phyloP scores from a whole-genome alignment of 495 filamentous ascomycete genomes.

The Evernia prunastri region DNA sequence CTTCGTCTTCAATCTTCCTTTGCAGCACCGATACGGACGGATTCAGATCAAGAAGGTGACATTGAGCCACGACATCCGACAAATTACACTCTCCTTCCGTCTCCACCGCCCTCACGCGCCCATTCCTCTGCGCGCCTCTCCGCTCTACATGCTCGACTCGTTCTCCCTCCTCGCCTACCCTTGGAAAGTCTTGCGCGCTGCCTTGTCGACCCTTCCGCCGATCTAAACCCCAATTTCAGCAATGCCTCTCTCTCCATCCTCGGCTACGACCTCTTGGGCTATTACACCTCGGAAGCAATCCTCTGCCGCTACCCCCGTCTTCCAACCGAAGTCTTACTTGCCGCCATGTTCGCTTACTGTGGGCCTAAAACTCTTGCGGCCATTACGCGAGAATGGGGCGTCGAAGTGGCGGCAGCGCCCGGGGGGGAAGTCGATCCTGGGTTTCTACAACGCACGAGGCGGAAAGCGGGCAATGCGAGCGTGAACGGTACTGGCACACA shows the following conservation, averaged over 20 bases:
- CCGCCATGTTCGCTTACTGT: constrained; percentile 75
- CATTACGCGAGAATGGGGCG: constrained; percentile 79
- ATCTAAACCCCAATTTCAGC: constrained; percentile 67
- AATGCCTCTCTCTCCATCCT: constrained; percentile 75
- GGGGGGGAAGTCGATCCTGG: constrained; percentile 91
- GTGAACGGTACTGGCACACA: constrained; percentile 34
- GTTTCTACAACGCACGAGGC: constrained; percentile 69
- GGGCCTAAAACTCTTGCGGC: constrained; percentile 62
- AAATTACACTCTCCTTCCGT: constrained; percentile 41
- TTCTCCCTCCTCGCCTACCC: constrained; percentile 73
- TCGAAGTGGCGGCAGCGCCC: constrained; percentile 74
- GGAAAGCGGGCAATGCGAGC: constrained; percentile 51
- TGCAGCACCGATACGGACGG: constrained; percentile 6
- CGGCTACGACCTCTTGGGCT: constrained; percentile 73
- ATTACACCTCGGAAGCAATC: constrained; percentile 82
- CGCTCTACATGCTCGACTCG: constrained; percentile 85
- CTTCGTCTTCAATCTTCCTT: constrained; percentile 28
- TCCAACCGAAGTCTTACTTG: constrained; percentile 72
- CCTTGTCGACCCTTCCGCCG: constrained; percentile 77
- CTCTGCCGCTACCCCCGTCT: constrained; percentile 83
- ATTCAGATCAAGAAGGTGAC: constrained; percentile 22
- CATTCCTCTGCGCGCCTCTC: constrained; percentile 79
- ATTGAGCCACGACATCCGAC: constrained; percentile 16
- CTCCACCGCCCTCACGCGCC: constrained; percentile 63
- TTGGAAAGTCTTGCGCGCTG: constrained; percentile 78